Conservation (phyloP, 106 monocot species). For the Vanilla planifolia region DNA sequence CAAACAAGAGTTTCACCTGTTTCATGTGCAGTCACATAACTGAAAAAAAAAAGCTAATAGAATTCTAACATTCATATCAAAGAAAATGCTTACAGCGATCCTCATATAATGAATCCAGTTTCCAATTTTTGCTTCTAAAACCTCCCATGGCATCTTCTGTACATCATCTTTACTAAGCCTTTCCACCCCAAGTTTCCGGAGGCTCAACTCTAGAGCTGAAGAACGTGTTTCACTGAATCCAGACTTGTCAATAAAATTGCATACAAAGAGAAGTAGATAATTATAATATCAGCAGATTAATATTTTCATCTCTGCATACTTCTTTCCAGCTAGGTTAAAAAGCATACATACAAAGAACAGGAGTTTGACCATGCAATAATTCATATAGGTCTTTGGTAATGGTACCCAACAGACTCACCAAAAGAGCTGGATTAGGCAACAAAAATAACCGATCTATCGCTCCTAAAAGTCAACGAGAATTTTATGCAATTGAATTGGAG, state of each 20-base stretch:
- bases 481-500: too few species aligned
- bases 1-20: slow-evolving; percentile 94
- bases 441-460: too few species aligned
- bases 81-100: slow-evolving; percentile 62
- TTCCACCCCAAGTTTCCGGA: slow-evolving; percentile 79
- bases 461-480: too few species aligned
- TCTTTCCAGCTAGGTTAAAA: too few species aligned
- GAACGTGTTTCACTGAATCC: slow-evolving; percentile 61
- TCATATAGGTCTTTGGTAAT: too few species aligned
- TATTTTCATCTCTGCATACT: too few species aligned
- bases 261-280: background rate
- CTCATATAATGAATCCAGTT: slow-evolving; percentile 97
- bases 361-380: background rate
- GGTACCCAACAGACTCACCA: too few species aligned
- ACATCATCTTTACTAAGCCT: slow-evolving; percentile 92
- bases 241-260: slow-evolving; percentile 1
- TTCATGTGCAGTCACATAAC: slow-evolving; percentile 15
- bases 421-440: too few species aligned
- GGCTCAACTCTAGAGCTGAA: slow-evolving; percentile 66
- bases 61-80: slow-evolving; percentile 2
- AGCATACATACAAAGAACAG: background rate
- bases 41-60: background rate
- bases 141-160: slow-evolving; percentile 90
- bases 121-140: slow-evolving; percentile 86
- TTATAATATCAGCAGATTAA: background rate